Conservation (phyloP, 2,329 filamentous ascomycete genomes). For the Colletotrichum horii region DNA sequence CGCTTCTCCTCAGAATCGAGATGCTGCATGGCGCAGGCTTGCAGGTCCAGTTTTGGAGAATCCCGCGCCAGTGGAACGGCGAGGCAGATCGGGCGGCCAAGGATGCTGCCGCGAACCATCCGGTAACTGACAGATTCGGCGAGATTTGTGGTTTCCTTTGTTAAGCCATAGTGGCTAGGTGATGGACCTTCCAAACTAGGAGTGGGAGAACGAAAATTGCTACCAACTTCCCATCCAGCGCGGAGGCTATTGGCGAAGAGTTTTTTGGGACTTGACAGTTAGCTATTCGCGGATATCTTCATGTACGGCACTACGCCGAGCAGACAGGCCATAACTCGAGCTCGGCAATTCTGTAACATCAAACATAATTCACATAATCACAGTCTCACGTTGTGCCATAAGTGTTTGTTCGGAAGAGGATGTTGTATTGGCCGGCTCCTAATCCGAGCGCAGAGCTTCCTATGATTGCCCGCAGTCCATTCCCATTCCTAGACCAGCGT, state of each 20-base stretch:
- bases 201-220: not conserved
- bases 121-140: not conserved
- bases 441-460: constrained; percentile 18
- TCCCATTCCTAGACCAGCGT: not conserved
- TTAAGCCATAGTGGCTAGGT: not conserved
- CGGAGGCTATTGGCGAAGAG: not conserved
- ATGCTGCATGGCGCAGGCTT: not conserved
- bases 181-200: not conserved
- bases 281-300: not conserved
- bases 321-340: not conserved
- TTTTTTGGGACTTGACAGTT: not conserved
- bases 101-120: constrained; percentile 23
- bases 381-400: not conserved
- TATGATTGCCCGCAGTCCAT: constrained; percentile 7
- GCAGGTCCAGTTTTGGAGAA: constrained; percentile 46
- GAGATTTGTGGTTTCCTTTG: not conserved
- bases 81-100: constrained; percentile 47
- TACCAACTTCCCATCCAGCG: not conserved
- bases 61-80: constrained; percentile 47
- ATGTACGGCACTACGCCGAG: not conserved
- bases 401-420: not conserved
- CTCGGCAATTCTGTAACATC: not conserved
- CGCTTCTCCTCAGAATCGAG: constrained; percentile 47
- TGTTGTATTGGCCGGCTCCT: constrained; percentile 14
- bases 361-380: not conserved